Evolutionary conservation across 148 eudicot species (phyloP).

Genomic region (Rhododendron ferrugineum): DNA sequence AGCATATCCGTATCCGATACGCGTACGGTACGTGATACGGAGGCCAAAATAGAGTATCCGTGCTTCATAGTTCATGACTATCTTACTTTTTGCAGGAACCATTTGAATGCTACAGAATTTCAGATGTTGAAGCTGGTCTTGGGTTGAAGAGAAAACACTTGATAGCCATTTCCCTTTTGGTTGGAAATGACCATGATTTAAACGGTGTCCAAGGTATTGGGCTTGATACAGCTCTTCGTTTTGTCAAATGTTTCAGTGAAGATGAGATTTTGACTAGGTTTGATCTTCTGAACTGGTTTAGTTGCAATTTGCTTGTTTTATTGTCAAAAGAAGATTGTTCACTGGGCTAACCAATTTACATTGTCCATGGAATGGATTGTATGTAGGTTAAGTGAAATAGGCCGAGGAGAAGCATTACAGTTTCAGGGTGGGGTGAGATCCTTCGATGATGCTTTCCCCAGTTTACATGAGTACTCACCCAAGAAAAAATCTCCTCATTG

Average conservation of each 20-base stretch:
- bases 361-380: conserved; percentile 4
- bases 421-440: conserved; percentile 19
- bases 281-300: conserved; percentile 18
- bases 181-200: conserved; percentile 81
- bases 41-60: too few species aligned
- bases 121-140: conserved; percentile 72
- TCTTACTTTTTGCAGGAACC: conserved; percentile 56
- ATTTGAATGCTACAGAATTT: conserved; percentile 75
- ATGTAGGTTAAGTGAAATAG: conserved; percentile 66
- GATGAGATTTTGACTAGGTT: conserved; percentile 78
- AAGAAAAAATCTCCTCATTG: conserved; percentile 63
- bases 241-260: conserved; percentile 65
- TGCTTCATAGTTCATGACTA: conserved; percentile 2
- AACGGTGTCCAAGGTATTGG: conserved; percentile 88
- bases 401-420: conserved; percentile 33
- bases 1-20: too few species aligned
- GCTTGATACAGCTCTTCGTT: conserved; percentile 77
- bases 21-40: too few species aligned
- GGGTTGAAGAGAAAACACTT: conserved; percentile 87
- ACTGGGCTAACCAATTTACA: not conserved
- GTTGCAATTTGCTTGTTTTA: conserved; percentile 4
- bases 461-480: conserved; percentile 25
- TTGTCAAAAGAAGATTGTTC: not conserved
- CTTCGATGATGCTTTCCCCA: conserved; percentile 19
- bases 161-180: conserved; percentile 80